phyloP scores from a whole-genome alignment of 805 yeast species.

The Hanseniaspora mollemarum region DNA sequence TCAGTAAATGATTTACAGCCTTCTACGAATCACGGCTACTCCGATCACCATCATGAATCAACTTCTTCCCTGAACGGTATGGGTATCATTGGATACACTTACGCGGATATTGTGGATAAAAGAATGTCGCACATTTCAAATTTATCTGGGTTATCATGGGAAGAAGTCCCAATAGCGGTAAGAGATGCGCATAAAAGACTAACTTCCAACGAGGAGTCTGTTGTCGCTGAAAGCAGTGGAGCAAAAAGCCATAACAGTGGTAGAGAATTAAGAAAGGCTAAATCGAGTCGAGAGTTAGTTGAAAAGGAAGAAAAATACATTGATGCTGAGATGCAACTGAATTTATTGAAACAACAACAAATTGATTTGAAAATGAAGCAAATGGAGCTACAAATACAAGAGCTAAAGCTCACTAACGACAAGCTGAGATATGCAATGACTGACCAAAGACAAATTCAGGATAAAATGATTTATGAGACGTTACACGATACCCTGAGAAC shows the following conservation, averaged over 20 bases:
- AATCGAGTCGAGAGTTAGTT: conserved; percentile 55
- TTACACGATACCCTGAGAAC: conserved; percentile 19
- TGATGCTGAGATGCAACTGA: conserved; percentile 87
- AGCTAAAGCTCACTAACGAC: conserved; percentile 28
- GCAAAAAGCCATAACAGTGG: neutral
- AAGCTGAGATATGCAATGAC: conserved; percentile 26
- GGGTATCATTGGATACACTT: conserved; percentile 15
- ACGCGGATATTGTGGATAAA: conserved; percentile 14
- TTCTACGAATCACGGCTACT: neutral
- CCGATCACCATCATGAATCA: neutral
- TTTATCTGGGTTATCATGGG: conserved; percentile 13
- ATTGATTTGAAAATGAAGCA: conserved; percentile 27
- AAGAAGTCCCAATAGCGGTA: conserved; percentile 12
- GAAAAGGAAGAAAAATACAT: conserved; percentile 51
- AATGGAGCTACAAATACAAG: conserved; percentile 28
- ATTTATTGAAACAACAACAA: conserved; percentile 14
- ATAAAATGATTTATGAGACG: conserved; percentile 22
- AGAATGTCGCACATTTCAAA: conserved; percentile 16
- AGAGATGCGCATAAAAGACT: conserved; percentile 14
- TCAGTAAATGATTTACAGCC: conserved; percentile 13
- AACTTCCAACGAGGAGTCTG: conserved; percentile 3
- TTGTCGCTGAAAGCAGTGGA: too few species aligned
- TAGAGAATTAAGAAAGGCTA: conserved; percentile 11
- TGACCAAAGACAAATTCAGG: conserved; percentile 24
- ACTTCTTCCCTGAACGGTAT: neutral